phyloP scores from a whole-genome alignment of 495 filamentous ascomycete species.

The Penicillium bovifimosum region DNA sequence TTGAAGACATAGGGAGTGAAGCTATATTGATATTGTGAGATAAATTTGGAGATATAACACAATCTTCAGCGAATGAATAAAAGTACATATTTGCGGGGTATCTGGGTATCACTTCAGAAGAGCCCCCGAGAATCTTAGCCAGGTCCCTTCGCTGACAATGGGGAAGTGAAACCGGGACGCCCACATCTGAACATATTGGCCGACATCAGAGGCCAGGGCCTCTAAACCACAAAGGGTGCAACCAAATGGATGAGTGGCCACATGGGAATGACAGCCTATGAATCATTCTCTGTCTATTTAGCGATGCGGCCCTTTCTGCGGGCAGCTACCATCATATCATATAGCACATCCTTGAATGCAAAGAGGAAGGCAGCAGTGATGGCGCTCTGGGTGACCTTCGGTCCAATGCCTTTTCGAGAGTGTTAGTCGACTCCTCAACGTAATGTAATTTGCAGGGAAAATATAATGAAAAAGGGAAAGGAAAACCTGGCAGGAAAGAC shows the following conservation, averaged over 20 bases:
- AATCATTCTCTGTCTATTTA: conserved; percentile 19
- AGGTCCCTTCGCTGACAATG: not conserved
- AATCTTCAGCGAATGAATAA: not conserved
- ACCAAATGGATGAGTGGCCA: not conserved
- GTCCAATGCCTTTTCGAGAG: conserved; percentile 65
- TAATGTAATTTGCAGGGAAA: not conserved
- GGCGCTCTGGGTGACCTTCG: conserved; percentile 94
- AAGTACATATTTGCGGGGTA: not conserved
- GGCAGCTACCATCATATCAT: conserved; percentile 54
- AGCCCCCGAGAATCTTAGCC: not conserved
- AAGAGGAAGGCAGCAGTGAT: conserved; percentile 95
- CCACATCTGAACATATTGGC: not conserved
- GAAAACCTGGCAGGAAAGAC: too few relatives aligned
- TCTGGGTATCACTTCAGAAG: not conserved
- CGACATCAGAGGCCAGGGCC: not conserved
- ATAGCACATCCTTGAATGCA: conserved; percentile 91
- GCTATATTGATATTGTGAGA: too few relatives aligned
- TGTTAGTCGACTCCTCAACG: not conserved
- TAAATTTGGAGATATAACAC: not conserved
- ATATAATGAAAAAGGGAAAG: too few relatives aligned
- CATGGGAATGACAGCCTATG: not conserved
- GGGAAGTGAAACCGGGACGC: not conserved
- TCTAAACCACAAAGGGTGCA: not conserved
- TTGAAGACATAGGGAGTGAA: too few relatives aligned
- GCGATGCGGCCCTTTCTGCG: conserved; percentile 44